Base-by-base conservation (phyloP, 371 early-diverging fungal species). In the Batkoa obscura region DNA sequence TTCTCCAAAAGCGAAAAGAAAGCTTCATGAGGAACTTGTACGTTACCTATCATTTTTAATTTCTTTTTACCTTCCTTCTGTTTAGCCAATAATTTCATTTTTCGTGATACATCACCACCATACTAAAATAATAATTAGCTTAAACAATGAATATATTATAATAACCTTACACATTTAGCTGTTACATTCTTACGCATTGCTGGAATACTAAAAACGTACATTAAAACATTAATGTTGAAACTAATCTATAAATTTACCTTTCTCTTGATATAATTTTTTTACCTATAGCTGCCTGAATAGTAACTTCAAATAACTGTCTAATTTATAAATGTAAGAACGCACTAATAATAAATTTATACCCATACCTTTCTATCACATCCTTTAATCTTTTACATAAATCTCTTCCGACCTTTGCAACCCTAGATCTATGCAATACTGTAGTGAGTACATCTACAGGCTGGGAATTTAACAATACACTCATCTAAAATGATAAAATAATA, bases 401-500 rank as follows among this genome's bases (percentile, higher is more conserved):
- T 10, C 89, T 80, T 0, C 88, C 96, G 1, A 81, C 78, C 13
- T 62, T 33, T 3, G 85, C 83, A 0, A 79, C 77, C 57, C 78
- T 75, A 8, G 75, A 73, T 13, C 83, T 76, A 66, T 94, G 95
- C 43, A 85, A 72, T 51, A 97, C 87, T 3, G 86, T 73, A 5
- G 94, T 83, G 3, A 97, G 69, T 1, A 94, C 94, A 66, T 96
- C 97, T 15, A 96, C 92, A 0, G 88, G 81, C 55, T 90, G 87
- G 33, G 78, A 73, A 63, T 97, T 96, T 1, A 97, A 68, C 33
- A 94, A 61, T 1, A 97, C 81, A 54, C 81, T 83, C 79, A 94
- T 81, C 78, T 81, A n/a, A n/a, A n/a, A n/a, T n/a, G n/a, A n/a
- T n/a, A n/a, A n/a, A n/a, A n/a, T n/a, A n/a, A n/a, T n/a, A n/a